phyloP scores from a whole-genome alignment of 2,329 filamentous ascomycete species.

The Fusarium avenaceum region DNA sequence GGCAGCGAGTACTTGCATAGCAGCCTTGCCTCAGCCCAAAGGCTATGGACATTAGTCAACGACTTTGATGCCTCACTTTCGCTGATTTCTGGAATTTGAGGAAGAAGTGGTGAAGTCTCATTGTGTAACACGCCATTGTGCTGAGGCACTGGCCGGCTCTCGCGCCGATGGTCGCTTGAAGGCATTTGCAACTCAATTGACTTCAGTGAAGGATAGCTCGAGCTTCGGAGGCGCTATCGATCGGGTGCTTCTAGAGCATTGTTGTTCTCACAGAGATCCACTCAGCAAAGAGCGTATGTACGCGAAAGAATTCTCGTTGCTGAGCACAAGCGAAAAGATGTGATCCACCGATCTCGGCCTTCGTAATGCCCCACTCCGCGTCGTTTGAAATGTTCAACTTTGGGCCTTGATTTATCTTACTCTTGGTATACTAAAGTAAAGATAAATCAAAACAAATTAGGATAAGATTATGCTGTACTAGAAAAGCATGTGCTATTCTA shows the following conservation, averaged over 20 bases:
- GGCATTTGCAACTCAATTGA: conserved; percentile 15
- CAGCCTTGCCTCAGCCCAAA: conserved; percentile 36
- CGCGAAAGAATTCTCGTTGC: conserved; percentile 28
- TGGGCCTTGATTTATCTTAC: too few species aligned
- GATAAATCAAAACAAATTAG: too few species aligned
- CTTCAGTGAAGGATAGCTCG: conserved; percentile 4
- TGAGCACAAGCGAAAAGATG: conserved; percentile 3
- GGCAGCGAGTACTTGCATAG: conserved; percentile 56
- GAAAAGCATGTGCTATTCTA: neutral
- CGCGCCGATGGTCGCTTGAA: conserved; percentile 20
- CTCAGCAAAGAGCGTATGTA: conserved; percentile 9
- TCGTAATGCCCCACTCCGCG: too few species aligned
- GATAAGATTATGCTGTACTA: neutral
- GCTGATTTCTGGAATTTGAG: conserved; percentile 22
- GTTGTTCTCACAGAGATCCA: conserved; percentile 14
- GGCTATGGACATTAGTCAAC: conserved; percentile 15
- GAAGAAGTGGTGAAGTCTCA: conserved; percentile 38
- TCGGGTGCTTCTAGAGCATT: neutral
- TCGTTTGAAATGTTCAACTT: too few species aligned
- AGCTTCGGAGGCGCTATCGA: conserved; percentile 4
- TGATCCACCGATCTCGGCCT: conserved; percentile 34
- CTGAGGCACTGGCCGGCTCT: conserved; percentile 16
- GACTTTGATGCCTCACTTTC: conserved; percentile 15
- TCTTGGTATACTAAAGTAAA: too few species aligned
- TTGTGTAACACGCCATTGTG: conserved; percentile 31